Evolutionary conservation across 2,329 filamentous ascomycete genomes (phyloP).

Genomic region (Monosporascus sp.): DNA sequence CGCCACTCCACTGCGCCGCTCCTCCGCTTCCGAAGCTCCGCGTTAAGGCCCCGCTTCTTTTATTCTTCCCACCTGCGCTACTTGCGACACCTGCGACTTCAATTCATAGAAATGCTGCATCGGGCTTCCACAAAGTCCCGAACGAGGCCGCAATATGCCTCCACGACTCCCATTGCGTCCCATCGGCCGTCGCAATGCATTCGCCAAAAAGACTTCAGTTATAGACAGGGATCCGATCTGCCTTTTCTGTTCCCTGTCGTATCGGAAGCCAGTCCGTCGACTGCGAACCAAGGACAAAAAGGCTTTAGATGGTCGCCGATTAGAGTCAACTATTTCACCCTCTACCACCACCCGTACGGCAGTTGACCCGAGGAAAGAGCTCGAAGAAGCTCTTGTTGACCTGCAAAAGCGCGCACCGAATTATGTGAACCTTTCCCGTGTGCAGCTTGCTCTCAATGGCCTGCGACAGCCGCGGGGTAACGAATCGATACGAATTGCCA

Average conservation of each 20-base stretch:
- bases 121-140: not conserved
- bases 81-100: too few relatives aligned
- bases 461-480: constrained; percentile 50
- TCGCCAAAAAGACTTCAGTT: constrained; percentile 4
- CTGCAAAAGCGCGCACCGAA: constrained; percentile 57
- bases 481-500: constrained; percentile 54
- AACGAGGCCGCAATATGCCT: constrained; percentile 18
- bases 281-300: constrained; percentile 16
- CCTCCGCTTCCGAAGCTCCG: too few relatives aligned
- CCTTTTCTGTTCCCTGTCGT: constrained; percentile 26
- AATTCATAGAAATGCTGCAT: too few relatives aligned
- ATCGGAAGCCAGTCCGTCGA: constrained; percentile 5
- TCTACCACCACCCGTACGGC: constrained; percentile 7
- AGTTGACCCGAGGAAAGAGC: constrained; percentile 40
- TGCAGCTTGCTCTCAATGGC: constrained; percentile 67
- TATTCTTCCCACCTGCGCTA: too few relatives aligned
- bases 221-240: constrained; percentile 17
- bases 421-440: constrained; percentile 61
- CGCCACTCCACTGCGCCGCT: too few relatives aligned
- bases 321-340: constrained; percentile 15
- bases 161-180: constrained; percentile 25
- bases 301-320: constrained; percentile 15
- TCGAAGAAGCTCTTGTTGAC: constrained; percentile 53
- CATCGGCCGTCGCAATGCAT: constrained; percentile 13
- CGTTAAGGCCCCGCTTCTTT: too few relatives aligned